A percentile compares a stretch with the other conserved stretches of the same genome.
phyloP scores from a whole-genome alignment of 305 asterid genomes.

The Fraxinus velutina region DNA sequence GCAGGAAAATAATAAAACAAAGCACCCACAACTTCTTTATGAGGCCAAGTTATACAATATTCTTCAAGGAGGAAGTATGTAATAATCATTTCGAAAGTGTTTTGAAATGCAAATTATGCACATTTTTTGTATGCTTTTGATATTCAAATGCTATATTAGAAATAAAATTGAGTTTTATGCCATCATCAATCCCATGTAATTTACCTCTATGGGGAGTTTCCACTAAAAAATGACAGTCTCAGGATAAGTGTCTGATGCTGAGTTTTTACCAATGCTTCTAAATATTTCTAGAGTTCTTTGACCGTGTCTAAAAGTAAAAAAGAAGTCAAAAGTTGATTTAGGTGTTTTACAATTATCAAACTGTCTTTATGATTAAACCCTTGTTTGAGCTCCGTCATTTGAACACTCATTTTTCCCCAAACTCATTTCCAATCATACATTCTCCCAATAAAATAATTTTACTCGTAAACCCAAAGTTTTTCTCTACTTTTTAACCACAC shows the following conservation, averaged over 20 bases:
- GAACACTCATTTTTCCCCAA: neutral
- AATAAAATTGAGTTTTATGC: neutral
- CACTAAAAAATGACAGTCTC: neutral
- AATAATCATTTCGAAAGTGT: conserved; percentile 10
- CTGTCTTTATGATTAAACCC: neutral
- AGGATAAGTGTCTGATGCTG: neutral
- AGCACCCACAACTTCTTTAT: conserved; percentile 87
- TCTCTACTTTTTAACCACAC: neutral
- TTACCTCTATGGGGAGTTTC: neutral
- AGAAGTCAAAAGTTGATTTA: neutral
- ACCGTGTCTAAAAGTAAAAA: neutral
- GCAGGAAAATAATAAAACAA: conserved; percentile 90
- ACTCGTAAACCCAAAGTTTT: too few species aligned
- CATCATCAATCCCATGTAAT: neutral
- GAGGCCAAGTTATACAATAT: conserved; percentile 86
- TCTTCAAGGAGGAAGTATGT: conserved; percentile 96
- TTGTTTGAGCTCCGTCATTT: neutral
- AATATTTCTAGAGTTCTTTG: neutral
- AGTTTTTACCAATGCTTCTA: neutral
- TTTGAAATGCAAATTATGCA: conserved; percentile 22
- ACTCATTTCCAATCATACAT: neutral
- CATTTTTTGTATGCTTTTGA: conserved; percentile 19
- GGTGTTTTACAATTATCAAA: neutral
- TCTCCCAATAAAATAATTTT: neutral
- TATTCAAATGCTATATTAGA: neutral